These are phyloP conservation scores for Mycocalia duriaeana DNA, from an alignment of 1,284 basidiomycete species.

Conservation along the genomic window DNA sequence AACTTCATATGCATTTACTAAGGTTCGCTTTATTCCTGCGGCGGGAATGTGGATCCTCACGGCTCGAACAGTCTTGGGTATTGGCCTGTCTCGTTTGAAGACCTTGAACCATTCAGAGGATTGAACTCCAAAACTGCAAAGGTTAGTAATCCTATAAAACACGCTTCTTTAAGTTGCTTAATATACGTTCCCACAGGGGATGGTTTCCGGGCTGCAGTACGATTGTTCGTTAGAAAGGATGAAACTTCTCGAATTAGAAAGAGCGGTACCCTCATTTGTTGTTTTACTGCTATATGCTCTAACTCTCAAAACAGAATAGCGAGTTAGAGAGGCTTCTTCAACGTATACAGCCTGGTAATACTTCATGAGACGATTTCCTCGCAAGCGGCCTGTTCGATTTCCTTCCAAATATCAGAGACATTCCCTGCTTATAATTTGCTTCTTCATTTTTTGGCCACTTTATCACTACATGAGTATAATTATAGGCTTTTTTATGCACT, in stretches of 20 bases:
- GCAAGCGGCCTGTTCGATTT: constrained; percentile 39
- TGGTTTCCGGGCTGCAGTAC: constrained; percentile 65
- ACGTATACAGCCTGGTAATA: not conserved
- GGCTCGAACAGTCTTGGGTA: constrained; percentile 33
- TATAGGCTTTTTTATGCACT: constrained; percentile 41
- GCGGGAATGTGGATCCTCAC: not conserved
- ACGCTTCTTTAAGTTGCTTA: not conserved
- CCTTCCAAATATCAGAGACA: constrained; percentile 78
- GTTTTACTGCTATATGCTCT: not conserved
- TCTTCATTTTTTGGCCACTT: constrained; percentile 47
- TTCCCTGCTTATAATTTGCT: constrained; percentile 91
- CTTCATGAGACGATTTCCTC: constrained; percentile 10
- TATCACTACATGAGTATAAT: constrained; percentile 37
- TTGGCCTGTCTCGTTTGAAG: constrained; percentile 47
- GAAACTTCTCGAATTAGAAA: constrained; percentile 61
- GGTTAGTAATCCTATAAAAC: constrained; percentile 28
- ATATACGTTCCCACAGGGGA: constrained; percentile 53
- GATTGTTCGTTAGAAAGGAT: constrained; percentile 53
- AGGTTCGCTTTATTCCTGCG: constrained; percentile 20
- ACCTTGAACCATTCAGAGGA: constrained; percentile 53
- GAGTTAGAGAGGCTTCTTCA: not conserved
- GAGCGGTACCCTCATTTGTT: constrained; percentile 39
- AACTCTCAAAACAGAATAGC: not conserved
- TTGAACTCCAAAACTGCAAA: constrained; percentile 70
- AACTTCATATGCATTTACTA: constrained; percentile 48